Base-by-base conservation (phyloP, 2,329 filamentous ascomycete genomes). In the Colletotrichum sp. region DNA sequence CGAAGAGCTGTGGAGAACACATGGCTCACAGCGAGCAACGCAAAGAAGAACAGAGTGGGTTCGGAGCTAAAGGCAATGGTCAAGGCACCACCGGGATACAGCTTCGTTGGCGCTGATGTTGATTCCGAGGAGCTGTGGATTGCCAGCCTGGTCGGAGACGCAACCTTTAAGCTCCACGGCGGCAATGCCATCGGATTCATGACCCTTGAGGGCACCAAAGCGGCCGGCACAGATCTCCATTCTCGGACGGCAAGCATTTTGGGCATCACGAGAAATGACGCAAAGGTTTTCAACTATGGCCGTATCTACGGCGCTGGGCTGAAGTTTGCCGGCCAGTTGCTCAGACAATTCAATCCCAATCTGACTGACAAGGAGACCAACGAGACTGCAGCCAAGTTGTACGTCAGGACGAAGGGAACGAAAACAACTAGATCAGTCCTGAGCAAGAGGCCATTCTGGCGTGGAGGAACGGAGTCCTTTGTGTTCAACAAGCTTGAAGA, bases 71-170 rank as follows among this genome's bases (percentile, higher is more conserved):
- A 99, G 84, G 95, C 96, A 16, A 99, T 99, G 96, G 93, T 99
- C 79, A 94, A 93, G 81, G 96, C 98, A 16, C 97, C 97, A 0
- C 90, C 94, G 18, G 97, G 96, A 8, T 98, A 99, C 82, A 93
- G 91, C 79, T 98, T 99, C 82, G 97, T 99, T 18, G 97, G 98
- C 32, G 97, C 98, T 6, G 97, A 99, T 85, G 97, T 99, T 6
- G 97, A 99, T 83, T 98, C 96, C 3, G 93, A 99, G 83, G 97
- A 99, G 84, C 90, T 99, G 8, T 99, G 98, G 97, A 99, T 99
- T 81, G 98, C 97, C 5, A 98, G 95, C 84, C 89, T 99, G 2
- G 92, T 99, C 3, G 97, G 97, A 28, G 97, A 99, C 83, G 95
- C 97, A 5, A 96, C 96, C 28, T 99, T 99, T 87, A 94, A 95